Evolutionary conservation across 208 protist genomes (phyloP).

Genomic region (Borovskyia barvae): DNA sequence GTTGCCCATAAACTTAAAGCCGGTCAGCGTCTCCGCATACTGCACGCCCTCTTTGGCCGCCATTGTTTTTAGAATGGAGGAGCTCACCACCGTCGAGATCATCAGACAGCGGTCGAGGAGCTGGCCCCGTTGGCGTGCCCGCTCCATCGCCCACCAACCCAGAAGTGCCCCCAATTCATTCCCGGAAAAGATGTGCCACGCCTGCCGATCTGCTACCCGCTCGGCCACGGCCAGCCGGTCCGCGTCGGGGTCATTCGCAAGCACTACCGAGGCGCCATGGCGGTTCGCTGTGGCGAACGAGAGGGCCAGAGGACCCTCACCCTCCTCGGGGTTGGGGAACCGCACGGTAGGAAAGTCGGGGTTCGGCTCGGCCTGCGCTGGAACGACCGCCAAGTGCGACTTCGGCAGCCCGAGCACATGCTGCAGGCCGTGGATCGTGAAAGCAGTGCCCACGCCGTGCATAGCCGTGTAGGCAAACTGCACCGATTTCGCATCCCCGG

Average conservation of each 20-base stretch:
- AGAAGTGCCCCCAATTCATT: slow-evolving; percentile 98
- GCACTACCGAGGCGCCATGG: slow-evolving; percentile 71
- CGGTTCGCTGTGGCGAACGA: slow-evolving; percentile 85
- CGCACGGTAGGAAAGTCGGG: slow-evolving; percentile 97
- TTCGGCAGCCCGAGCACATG: slow-evolving; percentile 55
- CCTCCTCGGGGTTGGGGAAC: slow-evolving; percentile 99
- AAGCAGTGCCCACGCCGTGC: slow-evolving; percentile 95
- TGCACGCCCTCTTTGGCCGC: slow-evolving; percentile 89
- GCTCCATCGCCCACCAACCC: slow-evolving; percentile 91
- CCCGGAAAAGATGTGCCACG: slow-evolving; percentile 95
- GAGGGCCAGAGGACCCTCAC: slow-evolving; percentile 84
- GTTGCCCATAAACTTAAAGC: slow-evolving; percentile 99
- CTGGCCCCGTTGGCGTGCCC: slow-evolving; percentile 34
- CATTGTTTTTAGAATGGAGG: slow-evolving; percentile 90
- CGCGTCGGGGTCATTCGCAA: slow-evolving; percentile 99
- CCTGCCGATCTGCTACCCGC: slow-evolving; percentile 33
- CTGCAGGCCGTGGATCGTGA: slow-evolving; percentile 61
- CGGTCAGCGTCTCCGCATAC: slow-evolving; percentile 96
- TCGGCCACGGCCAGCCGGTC: slow-evolving; percentile 97
- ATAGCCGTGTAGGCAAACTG: slow-evolving; percentile 81
- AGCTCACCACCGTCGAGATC: slow-evolving; percentile 83
- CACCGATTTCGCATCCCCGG: slow-evolving; percentile 16
- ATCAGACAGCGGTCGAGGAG: slow-evolving; percentile 51
- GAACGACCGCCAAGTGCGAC: slow-evolving; percentile 51
- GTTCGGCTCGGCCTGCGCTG: slow-evolving; percentile 93